Conservation (phyloP, 2,329 filamentous ascomycete species). For the Fusarium irregulare region DNA sequence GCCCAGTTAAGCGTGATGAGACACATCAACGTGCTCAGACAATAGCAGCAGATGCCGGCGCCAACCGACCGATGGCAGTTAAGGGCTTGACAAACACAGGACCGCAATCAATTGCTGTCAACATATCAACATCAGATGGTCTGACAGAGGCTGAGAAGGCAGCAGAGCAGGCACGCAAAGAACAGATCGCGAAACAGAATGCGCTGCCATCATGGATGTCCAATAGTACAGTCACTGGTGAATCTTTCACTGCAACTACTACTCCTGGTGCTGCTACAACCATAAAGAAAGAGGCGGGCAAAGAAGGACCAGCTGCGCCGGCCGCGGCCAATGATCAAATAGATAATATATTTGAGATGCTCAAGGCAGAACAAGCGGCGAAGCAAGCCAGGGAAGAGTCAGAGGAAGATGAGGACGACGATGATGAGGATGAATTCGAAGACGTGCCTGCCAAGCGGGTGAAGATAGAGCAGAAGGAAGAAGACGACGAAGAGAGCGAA, state of each 20-base stretch:
- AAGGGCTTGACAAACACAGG: constrained; percentile 74
- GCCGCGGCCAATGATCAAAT: constrained; percentile 68
- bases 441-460: constrained; percentile 69
- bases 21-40: constrained; percentile 73
- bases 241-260: constrained; percentile 62
- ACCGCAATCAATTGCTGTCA: constrained; percentile 76
- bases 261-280: constrained; percentile 23
- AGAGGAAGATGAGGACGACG: constrained; percentile 57
- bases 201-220: constrained; percentile 78
- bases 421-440: constrained; percentile 58
- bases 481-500: constrained; percentile 57
- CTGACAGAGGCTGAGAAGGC: constrained; percentile 74
- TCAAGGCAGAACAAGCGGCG: constrained; percentile 70
- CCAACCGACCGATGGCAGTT: constrained; percentile 72
- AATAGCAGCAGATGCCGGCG: constrained; percentile 64
- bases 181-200: constrained; percentile 75
- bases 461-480: constrained; percentile 62
- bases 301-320: constrained; percentile 56
- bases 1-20: constrained; percentile 74
- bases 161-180: constrained; percentile 72
- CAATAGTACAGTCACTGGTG: constrained; percentile 74
- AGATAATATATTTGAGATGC: constrained; percentile 74
- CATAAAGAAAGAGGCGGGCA: constrained; percentile 57
- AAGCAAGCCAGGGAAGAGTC: constrained; percentile 51
- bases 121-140: constrained; percentile 73